phyloP scores from a whole-genome alignment of 768 basidiomycete genomes.

The Suillus fuscotomentosus region DNA sequence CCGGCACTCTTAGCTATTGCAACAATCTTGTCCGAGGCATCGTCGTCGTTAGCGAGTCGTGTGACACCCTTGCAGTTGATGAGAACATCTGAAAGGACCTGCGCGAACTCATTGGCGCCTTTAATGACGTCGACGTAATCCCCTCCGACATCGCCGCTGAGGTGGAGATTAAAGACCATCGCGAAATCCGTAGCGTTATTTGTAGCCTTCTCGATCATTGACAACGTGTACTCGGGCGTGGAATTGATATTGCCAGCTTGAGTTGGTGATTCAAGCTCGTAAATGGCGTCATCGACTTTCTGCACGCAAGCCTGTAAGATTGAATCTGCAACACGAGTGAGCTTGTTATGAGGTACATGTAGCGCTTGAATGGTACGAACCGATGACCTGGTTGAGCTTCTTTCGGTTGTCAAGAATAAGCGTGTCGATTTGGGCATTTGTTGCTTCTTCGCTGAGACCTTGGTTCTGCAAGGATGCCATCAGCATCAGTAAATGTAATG shows the following conservation, averaged over 20 bases:
- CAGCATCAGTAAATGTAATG: not conserved
- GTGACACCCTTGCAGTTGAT: conserved; percentile 96
- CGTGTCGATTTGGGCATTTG: conserved; percentile 95
- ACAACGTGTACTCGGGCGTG: conserved; percentile 97
- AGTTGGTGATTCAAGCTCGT: conserved; percentile 95
- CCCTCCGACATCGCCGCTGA: conserved; percentile 84
- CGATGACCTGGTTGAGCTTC: conserved; percentile 96
- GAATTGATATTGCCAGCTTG: conserved; percentile 94
- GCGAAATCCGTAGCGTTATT: conserved; percentile 97
- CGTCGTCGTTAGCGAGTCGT: conserved; percentile 86
- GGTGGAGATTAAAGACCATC: conserved; percentile 87
- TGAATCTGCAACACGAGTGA: conserved; percentile 61
- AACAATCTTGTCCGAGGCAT: conserved; percentile 89
- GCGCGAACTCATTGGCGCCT: conserved; percentile 93
- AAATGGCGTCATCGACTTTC: conserved; percentile 96
- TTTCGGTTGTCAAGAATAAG: conserved; percentile 96
- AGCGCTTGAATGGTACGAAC: conserved; percentile 38
- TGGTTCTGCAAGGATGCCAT: conserved; percentile 53
- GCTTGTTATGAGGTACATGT: conserved; percentile 7
- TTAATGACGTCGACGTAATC: conserved; percentile 98
- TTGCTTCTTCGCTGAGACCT: conserved; percentile 83
- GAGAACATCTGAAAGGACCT: conserved; percentile 88
- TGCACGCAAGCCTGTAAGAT: conserved; percentile 95
- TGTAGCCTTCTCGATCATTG: conserved; percentile 96
- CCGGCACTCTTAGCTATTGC: conserved; percentile 82